Base-by-base conservation (phyloP, 2,329 filamentous ascomycete genomes). In the Neobulgaria alba region DNA sequence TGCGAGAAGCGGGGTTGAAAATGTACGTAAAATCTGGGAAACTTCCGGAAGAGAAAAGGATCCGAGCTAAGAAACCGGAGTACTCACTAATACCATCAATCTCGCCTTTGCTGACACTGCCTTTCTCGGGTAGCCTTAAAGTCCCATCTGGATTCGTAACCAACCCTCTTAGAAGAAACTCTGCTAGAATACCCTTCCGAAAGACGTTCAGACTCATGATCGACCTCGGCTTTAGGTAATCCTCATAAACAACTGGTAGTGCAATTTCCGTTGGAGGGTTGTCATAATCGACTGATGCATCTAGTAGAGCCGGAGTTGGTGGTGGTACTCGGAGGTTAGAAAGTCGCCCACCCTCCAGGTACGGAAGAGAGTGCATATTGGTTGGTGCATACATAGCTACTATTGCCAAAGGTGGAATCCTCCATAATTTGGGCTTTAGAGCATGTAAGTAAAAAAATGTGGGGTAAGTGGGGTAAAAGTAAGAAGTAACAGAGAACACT, bases 371-470 rank as follows among this genome's bases (percentile, higher is more conserved):
- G 16, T 42, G 33, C 26, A 50, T 43, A 21, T 46, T 36, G 3
- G 49, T 50, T 2, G 47, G 48, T 7, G 41, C 46, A 26, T 51
- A 51, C 23, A 51, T 23, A 9, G 45, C 45, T 3, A 51, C 35
- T 3, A 51, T 45, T 3, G 46, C 43, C 4, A 10, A 21, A 3
- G 48, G 48, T 9, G 32, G 23, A 10, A 17, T 41, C 4, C 20
- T 33, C 48, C 48, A 51, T 3, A 51, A 39, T 42, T 48, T 51
- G 2, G 48, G 48, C 48, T 51, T 16, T 15, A 17, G 17, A 39
- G 14, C 17, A 10, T 29, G 20, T 5, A 15, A 7, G 32, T n/a
- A 14, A 26, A 30, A n/a, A n/a, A n/a, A n/a, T n/a, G n/a, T n/a
- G 23, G 23, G 23, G 23, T 7, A 7, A 7, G 23, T 7, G 23